Conservation (phyloP, 23 red algal species). For the Pyropia yezoensis region DNA sequence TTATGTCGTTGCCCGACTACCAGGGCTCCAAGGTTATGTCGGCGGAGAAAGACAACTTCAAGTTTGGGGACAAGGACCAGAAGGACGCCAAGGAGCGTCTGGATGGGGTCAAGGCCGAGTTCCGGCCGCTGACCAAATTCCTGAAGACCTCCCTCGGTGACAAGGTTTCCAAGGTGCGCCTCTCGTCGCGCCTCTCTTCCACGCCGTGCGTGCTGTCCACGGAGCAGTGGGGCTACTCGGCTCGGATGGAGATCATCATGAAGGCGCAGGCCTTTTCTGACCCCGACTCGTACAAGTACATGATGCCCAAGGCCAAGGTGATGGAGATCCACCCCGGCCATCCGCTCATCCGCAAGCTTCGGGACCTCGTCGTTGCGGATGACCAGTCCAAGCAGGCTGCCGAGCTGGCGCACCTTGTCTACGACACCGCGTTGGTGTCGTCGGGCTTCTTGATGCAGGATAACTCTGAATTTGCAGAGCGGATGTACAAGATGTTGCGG, state of each 20-base stretch:
- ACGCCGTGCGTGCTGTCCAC: conserved; percentile 64
- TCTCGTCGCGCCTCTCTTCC: conserved; percentile 52
- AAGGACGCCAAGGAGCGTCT: conserved; percentile 50
- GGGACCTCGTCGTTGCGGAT: conserved; percentile 11
- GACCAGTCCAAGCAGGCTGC: conserved; percentile 25
- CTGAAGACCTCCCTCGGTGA: conserved; percentile 54
- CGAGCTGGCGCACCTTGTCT: conserved; percentile 55
- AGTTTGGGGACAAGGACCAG: conserved; percentile 70
- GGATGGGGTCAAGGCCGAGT: conserved; percentile 44
- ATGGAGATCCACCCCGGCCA: conserved; percentile 84
- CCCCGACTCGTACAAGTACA: conserved; percentile 55
- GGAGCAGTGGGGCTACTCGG: conserved; percentile 73
- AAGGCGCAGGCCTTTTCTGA: conserved; percentile 82
- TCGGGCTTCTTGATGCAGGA: conserved; percentile 74
- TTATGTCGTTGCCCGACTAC: conserved; percentile 58
- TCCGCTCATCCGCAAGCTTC: conserved; percentile 52
- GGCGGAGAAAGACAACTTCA: conserved; percentile 71
- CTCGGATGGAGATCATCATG: conserved; percentile 78
- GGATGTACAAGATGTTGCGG: conserved; percentile 65
- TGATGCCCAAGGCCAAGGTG: conserved; percentile 66
- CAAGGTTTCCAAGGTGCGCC: conserved; percentile 73
- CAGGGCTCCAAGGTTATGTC: conserved; percentile 77
- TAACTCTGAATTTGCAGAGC: conserved; percentile 28
- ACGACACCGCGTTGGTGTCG: conserved; percentile 68
- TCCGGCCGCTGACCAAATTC: conserved; percentile 66